Conservation (phyloP, 352 stramenopile genomes). For the Phytophthora sp. region DNA sequence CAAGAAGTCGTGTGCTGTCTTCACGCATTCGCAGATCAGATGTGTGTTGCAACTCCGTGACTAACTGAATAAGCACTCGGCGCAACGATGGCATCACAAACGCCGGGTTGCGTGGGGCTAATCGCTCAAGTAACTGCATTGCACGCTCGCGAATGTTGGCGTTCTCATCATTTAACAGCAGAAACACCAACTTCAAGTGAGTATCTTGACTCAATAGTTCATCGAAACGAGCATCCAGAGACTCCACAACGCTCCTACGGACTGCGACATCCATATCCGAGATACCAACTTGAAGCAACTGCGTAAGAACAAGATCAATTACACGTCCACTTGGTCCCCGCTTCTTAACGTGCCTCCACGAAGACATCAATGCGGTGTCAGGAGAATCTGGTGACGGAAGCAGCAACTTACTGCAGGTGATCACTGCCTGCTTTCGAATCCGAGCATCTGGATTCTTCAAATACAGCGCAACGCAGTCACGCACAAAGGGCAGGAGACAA, state of each 20-base stretch:
- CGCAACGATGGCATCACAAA: slow-evolving; percentile 95
- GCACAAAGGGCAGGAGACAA: slow-evolving; percentile 95
- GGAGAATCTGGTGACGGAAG: slow-evolving; percentile 43
- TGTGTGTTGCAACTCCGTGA: slow-evolving; percentile 95
- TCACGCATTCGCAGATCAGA: slow-evolving; percentile 87
- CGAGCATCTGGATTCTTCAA: slow-evolving; percentile 89
- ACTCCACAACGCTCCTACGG: slow-evolving; percentile 93
- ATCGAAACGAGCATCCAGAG: slow-evolving; percentile 94
- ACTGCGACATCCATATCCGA: slow-evolving; percentile 93
- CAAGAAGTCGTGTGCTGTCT: slow-evolving; percentile 89
- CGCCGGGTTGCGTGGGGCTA: slow-evolving; percentile 95
- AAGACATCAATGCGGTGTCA: slow-evolving; percentile 31
- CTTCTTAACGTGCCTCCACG: slow-evolving; percentile 74
- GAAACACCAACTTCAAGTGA: slow-evolving; percentile 94
- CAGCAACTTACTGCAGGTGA: slow-evolving; percentile 83
- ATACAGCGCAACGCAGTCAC: slow-evolving; percentile 94
- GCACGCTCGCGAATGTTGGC: slow-evolving; percentile 89
- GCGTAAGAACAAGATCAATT: slow-evolving; percentile 94
- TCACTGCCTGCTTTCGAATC: slow-evolving; percentile 91
- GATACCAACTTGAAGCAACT: slow-evolving; percentile 92
- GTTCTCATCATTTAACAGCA: slow-evolving; percentile 95
- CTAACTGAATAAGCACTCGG: slow-evolving; percentile 93
- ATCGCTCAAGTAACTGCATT: slow-evolving; percentile 93
- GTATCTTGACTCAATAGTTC: slow-evolving; percentile 92
- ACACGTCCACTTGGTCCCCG: slow-evolving; percentile 87